Conservation (phyloP, 2,329 filamentous ascomycete genomes). For the Sporothrix curviconia region DNA sequence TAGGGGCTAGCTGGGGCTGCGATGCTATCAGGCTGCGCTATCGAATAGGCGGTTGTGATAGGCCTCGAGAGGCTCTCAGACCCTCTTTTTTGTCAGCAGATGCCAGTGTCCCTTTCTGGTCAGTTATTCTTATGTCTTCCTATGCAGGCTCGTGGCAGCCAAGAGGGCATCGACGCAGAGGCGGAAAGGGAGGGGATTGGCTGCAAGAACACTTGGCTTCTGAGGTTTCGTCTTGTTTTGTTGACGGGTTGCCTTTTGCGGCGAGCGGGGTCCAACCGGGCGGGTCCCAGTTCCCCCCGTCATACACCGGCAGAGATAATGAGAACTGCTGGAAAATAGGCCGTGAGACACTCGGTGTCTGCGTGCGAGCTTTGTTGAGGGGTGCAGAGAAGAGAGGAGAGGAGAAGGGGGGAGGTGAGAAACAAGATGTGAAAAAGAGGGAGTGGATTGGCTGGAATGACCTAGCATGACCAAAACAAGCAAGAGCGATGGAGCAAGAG, state of each 20-base stretch:
- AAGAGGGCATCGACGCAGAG: no score
- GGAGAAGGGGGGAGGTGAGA: background rate
- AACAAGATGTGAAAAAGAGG: background rate
- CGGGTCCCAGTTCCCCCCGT: slow-evolving; percentile 1
- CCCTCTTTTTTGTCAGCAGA: no score
- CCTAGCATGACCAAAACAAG: background rate
- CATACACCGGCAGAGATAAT: background rate
- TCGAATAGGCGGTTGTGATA: background rate
- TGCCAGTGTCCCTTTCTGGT: no score
- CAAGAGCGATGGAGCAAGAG: background rate
- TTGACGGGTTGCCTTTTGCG: background rate
- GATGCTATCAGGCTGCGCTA: slow-evolving; percentile 9
- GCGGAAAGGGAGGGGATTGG: background rate
- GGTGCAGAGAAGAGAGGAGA: background rate
- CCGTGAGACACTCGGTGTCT: background rate
- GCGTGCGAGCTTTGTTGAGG: background rate
- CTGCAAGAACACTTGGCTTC: background rate
- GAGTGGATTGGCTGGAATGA: background rate
- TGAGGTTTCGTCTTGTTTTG: background rate
- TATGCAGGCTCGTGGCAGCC: no score
- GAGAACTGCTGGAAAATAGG: background rate
- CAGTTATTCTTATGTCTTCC: no score
- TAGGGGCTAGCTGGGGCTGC: background rate
- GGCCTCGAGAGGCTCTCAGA: background rate
- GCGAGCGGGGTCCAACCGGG: background rate